Evolutionary conservation across 1,284 basidiomycete genomes (phyloP), one percentile per base, ranked within the genome.

Genomic region (Tetrapyrgos nigripes): DNA sequence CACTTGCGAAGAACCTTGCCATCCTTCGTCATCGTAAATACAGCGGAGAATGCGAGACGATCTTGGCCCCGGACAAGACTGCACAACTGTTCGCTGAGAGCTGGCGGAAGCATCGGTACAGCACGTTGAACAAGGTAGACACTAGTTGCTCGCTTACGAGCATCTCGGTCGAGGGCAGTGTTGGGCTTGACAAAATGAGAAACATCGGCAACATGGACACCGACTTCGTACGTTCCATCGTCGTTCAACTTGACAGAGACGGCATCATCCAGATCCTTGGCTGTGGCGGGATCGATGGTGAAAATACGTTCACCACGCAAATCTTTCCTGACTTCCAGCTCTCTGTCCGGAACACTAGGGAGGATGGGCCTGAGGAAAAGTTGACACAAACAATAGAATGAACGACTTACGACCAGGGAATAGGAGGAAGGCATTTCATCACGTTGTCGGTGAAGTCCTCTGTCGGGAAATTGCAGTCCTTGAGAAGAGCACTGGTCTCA

Each of bases 391-490:
- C 10, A 47, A 35, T 17, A 3, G n/a, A 62, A 35, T 24, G 50
- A 43, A 31, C 24, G 9, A 85, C 90, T 80, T 73, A 93, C 92
- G 83, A 87, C 95, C 95, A 98, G 9, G 96, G 96, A 59, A 92
- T 83, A 37, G 97, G 95, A 28, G 97, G 97, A 29, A 99, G 78
- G 72, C 96, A 98, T 75, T 98, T 98, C 67, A 96, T 76, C n/a
- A 97, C 96, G 67, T 92, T 92, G 49, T 96, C 94, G 14, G 89
- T 85, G 73, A 96, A 96, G 64, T 97, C 94, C 72, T 97, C 94
- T 0, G 93, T 93, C 1, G 94, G 94, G 87, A 96, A 96, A 76
- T 98, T 98, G 82, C 95, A 97, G 74, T 99, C 97, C 76, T 98
- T 98, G 65, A 99, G 83, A 59, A 99, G 80, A 13, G 97, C 97